A percentile compares a stretch with the other conserved stretches of the same genome.
phyloP scores from a whole-genome alignment of 495 filamentous ascomycete genomes.

The Hyaloscypha bicolor region DNA sequence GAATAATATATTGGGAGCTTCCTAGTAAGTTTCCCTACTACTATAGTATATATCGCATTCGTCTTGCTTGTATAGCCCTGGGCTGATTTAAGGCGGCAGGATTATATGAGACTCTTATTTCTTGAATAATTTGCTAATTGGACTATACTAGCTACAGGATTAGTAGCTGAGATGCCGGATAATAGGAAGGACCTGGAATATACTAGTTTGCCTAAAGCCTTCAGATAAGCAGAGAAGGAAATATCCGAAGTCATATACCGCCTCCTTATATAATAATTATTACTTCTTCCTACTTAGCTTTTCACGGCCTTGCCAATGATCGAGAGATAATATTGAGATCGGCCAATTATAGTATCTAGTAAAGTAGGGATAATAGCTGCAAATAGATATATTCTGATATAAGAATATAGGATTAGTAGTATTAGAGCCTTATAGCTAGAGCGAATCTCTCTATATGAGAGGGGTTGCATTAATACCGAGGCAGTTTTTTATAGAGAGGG shows the following conservation, averaged over 20 bases:
- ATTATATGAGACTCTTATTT: conserved; percentile 8
- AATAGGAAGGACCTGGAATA: conserved; percentile 19
- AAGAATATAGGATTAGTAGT: conserved; percentile 20
- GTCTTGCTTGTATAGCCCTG: conserved; percentile 20
- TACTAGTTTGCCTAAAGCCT: conserved; percentile 14
- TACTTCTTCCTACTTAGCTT: conserved; percentile 14
- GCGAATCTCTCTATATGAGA: no score
- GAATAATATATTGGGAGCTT: neutral
- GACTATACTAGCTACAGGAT: conserved; percentile 20
- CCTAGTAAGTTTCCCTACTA: neutral
- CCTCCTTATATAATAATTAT: conserved; percentile 1
- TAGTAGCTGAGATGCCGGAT: conserved; percentile 19
- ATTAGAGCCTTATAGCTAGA: conserved; percentile 2
- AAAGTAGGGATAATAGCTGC: neutral
- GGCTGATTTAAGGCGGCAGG: conserved; percentile 12
- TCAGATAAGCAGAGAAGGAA: neutral
- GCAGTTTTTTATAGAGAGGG: neutral
- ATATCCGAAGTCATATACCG: conserved; percentile 1
- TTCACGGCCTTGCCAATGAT: conserved; percentile 15
- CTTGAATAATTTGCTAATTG: conserved; percentile 17
- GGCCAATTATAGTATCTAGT: neutral
- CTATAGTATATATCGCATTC: conserved; percentile 10
- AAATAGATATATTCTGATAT: conserved; percentile 20
- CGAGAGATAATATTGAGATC: conserved; percentile 21
- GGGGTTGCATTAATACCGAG: no score